phyloP scores from a whole-genome alignment of 2,329 filamentous ascomycete species.

The Penicillium aurantiogriseum region DNA sequence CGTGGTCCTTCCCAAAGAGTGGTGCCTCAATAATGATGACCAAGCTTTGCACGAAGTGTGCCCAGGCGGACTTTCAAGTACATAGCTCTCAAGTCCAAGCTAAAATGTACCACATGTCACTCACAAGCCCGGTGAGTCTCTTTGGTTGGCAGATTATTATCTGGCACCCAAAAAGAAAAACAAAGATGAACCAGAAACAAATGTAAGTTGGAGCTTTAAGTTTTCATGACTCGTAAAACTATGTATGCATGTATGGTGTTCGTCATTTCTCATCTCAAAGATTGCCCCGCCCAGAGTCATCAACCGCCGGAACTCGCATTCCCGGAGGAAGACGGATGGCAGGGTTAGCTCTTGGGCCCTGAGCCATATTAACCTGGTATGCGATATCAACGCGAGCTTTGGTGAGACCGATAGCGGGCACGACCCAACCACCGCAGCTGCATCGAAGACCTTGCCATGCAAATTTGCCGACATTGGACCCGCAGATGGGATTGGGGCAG shows the following conservation, averaged over 20 bases:
- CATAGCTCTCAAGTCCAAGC: background rate
- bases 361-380: slow-evolving; percentile 24
- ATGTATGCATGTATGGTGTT: slow-evolving; percentile 10
- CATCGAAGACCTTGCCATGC: slow-evolving; percentile 95
- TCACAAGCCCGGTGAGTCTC: background rate
- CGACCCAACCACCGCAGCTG: slow-evolving; percentile 85
- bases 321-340: slow-evolving; percentile 42
- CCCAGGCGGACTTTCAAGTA: background rate
- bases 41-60: background rate
- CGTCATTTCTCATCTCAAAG: slow-evolving; percentile 17
- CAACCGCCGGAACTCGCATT: slow-evolving; percentile 28
- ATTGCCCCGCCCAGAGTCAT: slow-evolving; percentile 24
- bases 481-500: slow-evolving; percentile 77
- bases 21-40: background rate
- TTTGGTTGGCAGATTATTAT: background rate
- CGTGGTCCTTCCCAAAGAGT: background rate
- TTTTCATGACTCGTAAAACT: slow-evolving; percentile 19
- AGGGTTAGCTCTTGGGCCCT: slow-evolving; percentile 20
- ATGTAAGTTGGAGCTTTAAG: slow-evolving; percentile 4
- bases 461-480: slow-evolving; percentile 83
- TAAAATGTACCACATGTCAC: background rate
- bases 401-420: slow-evolving; percentile 83
- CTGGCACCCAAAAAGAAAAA: background rate
- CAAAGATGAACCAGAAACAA: background rate
- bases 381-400: slow-evolving; percentile 78